These are phyloP conservation scores for Pleomassaria siparia DNA, from an alignment of 2,329 filamentous ascomycete species.

Conservation along the genomic window DNA sequence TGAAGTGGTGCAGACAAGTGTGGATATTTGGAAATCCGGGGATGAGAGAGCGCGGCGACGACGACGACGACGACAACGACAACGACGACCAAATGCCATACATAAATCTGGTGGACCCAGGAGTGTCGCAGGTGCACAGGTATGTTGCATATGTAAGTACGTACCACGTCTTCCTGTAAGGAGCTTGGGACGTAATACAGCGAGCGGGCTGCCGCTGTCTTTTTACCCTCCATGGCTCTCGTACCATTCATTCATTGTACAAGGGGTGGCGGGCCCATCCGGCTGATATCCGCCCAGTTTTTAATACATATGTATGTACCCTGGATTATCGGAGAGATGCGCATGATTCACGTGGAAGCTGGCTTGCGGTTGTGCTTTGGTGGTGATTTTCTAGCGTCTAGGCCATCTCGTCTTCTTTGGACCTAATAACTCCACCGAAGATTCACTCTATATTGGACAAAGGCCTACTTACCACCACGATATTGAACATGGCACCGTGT, in stretches of 20 bases:
- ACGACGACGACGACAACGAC: not conserved
- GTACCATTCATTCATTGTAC: too few relatives aligned
- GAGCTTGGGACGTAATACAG: not conserved
- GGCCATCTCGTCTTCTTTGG: too few relatives aligned
- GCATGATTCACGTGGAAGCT: conserved; percentile 1
- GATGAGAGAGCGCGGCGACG: not conserved
- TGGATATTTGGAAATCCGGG: too few relatives aligned
- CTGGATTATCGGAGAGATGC: not conserved
- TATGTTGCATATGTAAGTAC: too few relatives aligned
- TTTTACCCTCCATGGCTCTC: too few relatives aligned
- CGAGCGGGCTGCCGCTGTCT: not conserved
- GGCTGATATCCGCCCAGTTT: not conserved
- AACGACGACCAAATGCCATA: not conserved
- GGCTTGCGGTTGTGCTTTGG: not conserved
- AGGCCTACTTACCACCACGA: too few relatives aligned
- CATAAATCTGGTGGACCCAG: not conserved
- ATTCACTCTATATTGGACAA: too few relatives aligned
- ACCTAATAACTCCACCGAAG: too few relatives aligned
- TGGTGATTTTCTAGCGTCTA: not conserved
- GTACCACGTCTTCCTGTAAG: not conserved
- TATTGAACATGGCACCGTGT: too few relatives aligned
- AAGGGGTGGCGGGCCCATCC: not conserved
- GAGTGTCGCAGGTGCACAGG: not conserved
- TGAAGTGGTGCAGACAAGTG: not conserved
- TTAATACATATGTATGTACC: too few relatives aligned